A percentile compares a stretch with the other conserved stretches of the same genome.
These are phyloP conservation scores for Elongisporangium senticosum DNA, from an alignment of 352 stramenopile genomes.

Conservation along the genomic window DNA sequence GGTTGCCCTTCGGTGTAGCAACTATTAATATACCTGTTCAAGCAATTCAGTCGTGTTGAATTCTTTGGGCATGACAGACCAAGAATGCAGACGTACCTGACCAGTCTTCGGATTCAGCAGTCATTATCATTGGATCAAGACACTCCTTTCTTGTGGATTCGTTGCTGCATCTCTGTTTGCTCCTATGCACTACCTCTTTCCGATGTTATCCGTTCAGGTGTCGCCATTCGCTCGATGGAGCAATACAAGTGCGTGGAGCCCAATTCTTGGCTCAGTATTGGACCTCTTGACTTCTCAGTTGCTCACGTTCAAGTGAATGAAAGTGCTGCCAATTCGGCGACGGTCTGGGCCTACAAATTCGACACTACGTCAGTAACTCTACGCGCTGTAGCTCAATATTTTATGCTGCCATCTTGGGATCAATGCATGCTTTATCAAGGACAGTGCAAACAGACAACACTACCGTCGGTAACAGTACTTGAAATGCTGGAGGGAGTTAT, in stretches of 20 bases:
- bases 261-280: constrained; percentile 1
- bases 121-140: background rate
- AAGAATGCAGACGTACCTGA: background rate
- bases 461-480: too few relatives aligned
- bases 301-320: constrained; percentile 2
- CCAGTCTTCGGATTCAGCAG: background rate
- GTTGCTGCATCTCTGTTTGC: constrained; percentile 6
- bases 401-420: too few relatives aligned
- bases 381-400: too few relatives aligned
- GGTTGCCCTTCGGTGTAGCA: too few relatives aligned
- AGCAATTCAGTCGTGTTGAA: too few relatives aligned
- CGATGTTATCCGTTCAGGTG: constrained; percentile 10
- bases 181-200: constrained; percentile 15
- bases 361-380: background rate
- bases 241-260: constrained; percentile 1
- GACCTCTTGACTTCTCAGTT: constrained; percentile 4
- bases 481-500: too few relatives aligned
- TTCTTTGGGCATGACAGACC: too few relatives aligned
- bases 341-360: constrained; percentile 1
- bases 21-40: too few relatives aligned
- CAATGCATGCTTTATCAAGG: too few relatives aligned
- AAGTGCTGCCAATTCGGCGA: background rate
- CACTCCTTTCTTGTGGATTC: constrained; percentile 10
- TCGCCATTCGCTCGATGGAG: constrained; percentile 1
- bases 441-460: too few relatives aligned